Evolutionary conservation across 805 yeast species (phyloP).

Genomic region (Kodamaea laetipori): DNA sequence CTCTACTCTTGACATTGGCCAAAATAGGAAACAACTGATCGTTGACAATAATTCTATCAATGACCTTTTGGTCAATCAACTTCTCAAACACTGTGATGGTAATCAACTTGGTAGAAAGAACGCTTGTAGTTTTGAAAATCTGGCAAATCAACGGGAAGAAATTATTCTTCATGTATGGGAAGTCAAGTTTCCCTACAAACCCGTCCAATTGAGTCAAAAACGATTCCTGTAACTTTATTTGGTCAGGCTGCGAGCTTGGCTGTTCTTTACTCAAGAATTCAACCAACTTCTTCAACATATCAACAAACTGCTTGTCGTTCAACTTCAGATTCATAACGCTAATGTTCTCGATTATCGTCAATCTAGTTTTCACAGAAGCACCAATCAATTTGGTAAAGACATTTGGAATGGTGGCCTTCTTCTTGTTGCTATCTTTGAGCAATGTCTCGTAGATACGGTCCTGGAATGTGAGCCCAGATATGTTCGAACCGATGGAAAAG

Average conservation of each 20-base stretch:
- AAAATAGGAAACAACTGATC: slow-evolving; percentile 84
- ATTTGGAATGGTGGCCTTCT: slow-evolving; percentile 19
- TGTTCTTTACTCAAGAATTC: slow-evolving; percentile 33
- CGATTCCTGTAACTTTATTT: slow-evolving; percentile 51
- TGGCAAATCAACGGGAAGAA: slow-evolving; percentile 73
- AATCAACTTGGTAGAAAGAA: slow-evolving; percentile 73
- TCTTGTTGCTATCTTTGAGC: slow-evolving; percentile 29
- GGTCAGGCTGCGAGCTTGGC: slow-evolving; percentile 27
- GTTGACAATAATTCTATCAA: slow-evolving; percentile 69
- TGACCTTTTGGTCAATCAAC: slow-evolving; percentile 57
- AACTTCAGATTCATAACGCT: slow-evolving; percentile 49
- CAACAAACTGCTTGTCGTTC: slow-evolving; percentile 54
- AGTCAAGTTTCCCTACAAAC: slow-evolving; percentile 55
- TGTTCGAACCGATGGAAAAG: slow-evolving; percentile 59
- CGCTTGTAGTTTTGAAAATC: slow-evolving; percentile 81
- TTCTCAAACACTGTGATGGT: slow-evolving; percentile 62
- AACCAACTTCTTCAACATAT: slow-evolving; percentile 47
- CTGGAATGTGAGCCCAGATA: slow-evolving; percentile 78
- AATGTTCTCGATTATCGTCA: slow-evolving; percentile 46
- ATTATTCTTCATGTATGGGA: slow-evolving; percentile 69
- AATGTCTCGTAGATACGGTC: slow-evolving; percentile 61
- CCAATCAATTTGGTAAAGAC: slow-evolving; percentile 30
- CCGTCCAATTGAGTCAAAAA: slow-evolving; percentile 47
- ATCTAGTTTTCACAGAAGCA: slow-evolving; percentile 35
- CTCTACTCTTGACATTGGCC: slow-evolving; percentile 73